phyloP scores from a whole-genome alignment of 441 rosid species.

The Metrosideros polymorpha region DNA sequence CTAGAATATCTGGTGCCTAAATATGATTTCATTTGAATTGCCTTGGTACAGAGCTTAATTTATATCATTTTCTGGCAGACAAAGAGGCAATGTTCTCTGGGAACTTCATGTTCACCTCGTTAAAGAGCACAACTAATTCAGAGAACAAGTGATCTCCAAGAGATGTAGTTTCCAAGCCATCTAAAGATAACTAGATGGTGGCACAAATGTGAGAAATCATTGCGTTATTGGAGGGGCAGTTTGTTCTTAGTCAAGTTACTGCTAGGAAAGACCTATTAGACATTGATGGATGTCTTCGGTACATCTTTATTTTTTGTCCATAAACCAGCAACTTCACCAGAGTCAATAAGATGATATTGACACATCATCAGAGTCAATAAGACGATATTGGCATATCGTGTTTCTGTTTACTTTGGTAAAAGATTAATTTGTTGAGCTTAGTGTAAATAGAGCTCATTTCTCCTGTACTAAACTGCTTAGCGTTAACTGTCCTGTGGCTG shows the following conservation, averaged over 20 bases:
- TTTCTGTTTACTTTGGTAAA: not conserved
- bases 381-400: not conserved
- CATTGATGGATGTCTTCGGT: not conserved
- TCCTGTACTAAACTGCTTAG: not conserved
- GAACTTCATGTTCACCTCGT: slow-evolving; percentile 70
- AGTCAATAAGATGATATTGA: not conserved
- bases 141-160: not conserved
- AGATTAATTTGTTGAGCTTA: not conserved
- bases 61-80: slow-evolving; percentile 32
- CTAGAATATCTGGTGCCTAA: not conserved
- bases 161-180: not conserved
- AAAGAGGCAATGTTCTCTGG: slow-evolving; percentile 85
- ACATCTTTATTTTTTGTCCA: not conserved
- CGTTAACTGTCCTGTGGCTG: not conserved
- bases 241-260: not conserved
- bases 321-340: not conserved
- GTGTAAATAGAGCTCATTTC: not conserved
- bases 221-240: not conserved
- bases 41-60: not conserved
- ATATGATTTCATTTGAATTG: not conserved
- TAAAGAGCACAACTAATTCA: slow-evolving; percentile 19
- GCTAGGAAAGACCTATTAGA: not conserved
- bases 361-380: not conserved
- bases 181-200: not conserved
- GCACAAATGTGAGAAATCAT: not conserved